Evolutionary conservation across 768 basidiomycete genomes (phyloP).

Genomic region (Tylopilus felleus): DNA sequence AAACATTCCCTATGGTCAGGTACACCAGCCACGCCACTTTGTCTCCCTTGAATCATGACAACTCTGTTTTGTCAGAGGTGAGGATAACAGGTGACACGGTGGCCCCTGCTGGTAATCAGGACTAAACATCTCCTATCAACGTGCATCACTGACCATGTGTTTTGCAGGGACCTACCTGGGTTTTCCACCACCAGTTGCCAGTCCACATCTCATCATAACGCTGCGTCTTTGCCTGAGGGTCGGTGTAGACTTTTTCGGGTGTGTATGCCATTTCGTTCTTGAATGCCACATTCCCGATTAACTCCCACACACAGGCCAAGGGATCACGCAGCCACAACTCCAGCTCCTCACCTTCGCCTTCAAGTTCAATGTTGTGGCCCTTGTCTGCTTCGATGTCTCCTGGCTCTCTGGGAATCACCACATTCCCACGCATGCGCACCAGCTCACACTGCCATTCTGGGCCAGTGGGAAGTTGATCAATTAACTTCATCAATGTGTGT

Average conservation of each 20-base stretch:
- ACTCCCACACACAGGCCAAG: background rate
- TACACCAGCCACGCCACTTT: conserved; percentile 5
- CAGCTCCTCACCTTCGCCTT: background rate
- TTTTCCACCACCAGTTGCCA: background rate
- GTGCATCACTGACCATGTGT: too few species aligned
- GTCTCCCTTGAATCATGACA: background rate
- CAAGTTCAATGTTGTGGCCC: too few species aligned
- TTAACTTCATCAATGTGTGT: background rate
- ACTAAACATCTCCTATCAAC: too few species aligned
- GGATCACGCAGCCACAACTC: background rate
- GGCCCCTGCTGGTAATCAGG: background rate
- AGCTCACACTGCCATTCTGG: background rate
- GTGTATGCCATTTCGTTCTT: background rate
- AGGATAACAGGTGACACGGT: background rate
- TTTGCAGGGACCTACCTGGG: background rate
- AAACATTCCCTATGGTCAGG: background rate
- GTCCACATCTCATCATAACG: background rate
- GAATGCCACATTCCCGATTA: background rate
- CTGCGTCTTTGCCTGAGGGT: background rate
- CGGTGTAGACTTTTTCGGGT: background rate
- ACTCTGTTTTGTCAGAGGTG: background rate
- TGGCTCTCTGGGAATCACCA: too few species aligned
- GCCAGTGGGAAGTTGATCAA: background rate
- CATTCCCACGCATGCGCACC: background rate
- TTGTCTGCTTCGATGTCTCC: too few species aligned